Evolutionary conservation across 768 basidiomycete species (phyloP).

Genomic region (Tricholoma matsutake): DNA sequence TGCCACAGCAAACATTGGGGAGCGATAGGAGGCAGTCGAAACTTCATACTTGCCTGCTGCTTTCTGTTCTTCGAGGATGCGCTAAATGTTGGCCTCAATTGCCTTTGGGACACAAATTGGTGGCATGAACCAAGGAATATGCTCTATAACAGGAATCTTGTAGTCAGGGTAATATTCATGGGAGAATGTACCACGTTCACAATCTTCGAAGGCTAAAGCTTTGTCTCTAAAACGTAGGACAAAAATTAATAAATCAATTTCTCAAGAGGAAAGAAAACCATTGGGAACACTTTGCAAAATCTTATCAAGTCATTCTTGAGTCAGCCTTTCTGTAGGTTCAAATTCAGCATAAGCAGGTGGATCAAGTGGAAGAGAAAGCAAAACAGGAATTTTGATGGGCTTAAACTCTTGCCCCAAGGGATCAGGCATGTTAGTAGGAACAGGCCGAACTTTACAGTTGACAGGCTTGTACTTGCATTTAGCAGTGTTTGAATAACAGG

Average conservation of each 20-base stretch:
- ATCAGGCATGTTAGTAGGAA: too few species aligned
- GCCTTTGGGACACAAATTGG: conserved; percentile 23
- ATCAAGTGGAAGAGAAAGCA: conserved; percentile 4
- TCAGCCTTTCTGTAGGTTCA: conserved; percentile 5
- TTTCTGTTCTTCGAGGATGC: conserved; percentile 18
- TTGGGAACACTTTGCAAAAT: conserved; percentile 9
- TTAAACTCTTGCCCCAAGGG: too few species aligned
- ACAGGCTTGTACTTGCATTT: too few species aligned
- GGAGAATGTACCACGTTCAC: conserved; percentile 28
- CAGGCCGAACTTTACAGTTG: too few species aligned
- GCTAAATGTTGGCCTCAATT: conserved; percentile 15
- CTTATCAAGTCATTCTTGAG: conserved; percentile 11
- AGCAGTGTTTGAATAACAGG: too few species aligned
- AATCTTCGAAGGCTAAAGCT: conserved; percentile 17
- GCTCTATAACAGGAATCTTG: conserved; percentile 28
- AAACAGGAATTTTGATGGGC: conserved; percentile 9
- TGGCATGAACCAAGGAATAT: conserved; percentile 6
- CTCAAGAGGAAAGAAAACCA: conserved; percentile 1
- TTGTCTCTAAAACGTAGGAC: conserved; percentile 10
- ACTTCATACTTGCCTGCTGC: conserved; percentile 21
- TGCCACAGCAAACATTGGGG: conserved; percentile 21
- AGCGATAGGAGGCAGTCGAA: conserved; percentile 20
- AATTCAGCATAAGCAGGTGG: conserved; percentile 7
- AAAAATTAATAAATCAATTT: conserved; percentile 19
- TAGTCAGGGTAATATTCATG: conserved; percentile 33